Evolutionary conservation across 139 green algal species (phyloP), one percentile per base, ranked within the genome.

Genomic region (Mesotaenium endlicherianum): DNA sequence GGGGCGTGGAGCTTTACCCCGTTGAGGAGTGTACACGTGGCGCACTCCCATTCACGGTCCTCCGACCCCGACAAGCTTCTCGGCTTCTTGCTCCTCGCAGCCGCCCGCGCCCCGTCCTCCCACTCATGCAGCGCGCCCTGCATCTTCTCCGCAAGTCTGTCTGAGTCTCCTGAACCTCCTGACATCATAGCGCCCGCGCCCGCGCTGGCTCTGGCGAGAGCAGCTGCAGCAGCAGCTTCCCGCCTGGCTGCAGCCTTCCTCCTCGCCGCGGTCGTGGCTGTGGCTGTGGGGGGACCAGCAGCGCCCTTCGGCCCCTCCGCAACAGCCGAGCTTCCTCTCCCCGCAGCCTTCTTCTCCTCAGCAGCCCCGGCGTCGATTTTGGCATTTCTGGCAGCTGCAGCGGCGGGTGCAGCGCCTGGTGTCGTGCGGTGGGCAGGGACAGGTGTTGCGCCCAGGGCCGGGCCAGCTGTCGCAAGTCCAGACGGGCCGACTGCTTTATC

Each of bases 1-100:
- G 50, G 26, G 50, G 50, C 20, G 26, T 20, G 50, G 26, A 64
- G 50, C 26, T 31, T 78, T 8, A 78, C 70, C 60, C 58, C 34
- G 59, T 82, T 82, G 38, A 81, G 38, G n/a, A 82, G 58, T 6
- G 75, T 82, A 6, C 75, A 82, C 5, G 60, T 8, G 16, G 34
- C 16, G 6, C 75, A 82, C 16, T 5, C 75, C 75, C 75, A 82
- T 17, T 26, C 16, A 75, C 71, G 34, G 34, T 44, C 17, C 14
- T 16, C 16, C 64, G 64, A 75, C 14, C 67, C 34, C n/a, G 20
- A 75, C 20, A 75, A 53, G 67, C 30, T 20, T 17, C 30, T 75
- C 67, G 17, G 17, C 20, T 57, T 60, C 67, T 26, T 60, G 67
- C 34, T 75, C n/a, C 20, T 20, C n/a, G 30, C 67, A 60, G 34